Conservation (phyloP, 495 filamentous ascomycete species). For the Daldinia concentrica region DNA sequence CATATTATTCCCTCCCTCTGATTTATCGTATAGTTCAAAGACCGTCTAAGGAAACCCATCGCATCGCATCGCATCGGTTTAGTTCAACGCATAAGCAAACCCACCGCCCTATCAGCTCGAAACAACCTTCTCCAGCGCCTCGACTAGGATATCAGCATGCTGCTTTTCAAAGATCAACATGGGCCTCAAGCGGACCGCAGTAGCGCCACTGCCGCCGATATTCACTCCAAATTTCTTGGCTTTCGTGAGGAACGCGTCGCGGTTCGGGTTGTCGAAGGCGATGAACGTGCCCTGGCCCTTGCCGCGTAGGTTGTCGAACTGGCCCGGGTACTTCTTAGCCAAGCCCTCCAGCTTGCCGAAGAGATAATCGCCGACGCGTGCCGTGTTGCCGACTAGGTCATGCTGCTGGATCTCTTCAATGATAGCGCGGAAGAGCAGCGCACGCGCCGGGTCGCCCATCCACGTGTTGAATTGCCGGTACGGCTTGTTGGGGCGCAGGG, state of each 20-base stretch:
- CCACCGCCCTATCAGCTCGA: conserved; percentile 23
- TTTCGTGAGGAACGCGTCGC: conserved; percentile 85
- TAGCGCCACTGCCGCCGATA: conserved; percentile 86
- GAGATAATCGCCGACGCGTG: conserved; percentile 83
- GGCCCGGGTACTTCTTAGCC: conserved; percentile 76
- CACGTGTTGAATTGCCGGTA: conserved; percentile 99
- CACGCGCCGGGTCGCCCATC: conserved; percentile 97
- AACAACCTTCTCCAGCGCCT: conserved; percentile 76
- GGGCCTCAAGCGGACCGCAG: conserved; percentile 84
- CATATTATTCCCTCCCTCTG: background rate
- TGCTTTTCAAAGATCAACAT: conserved; percentile 97
- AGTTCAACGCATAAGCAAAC: background rate
- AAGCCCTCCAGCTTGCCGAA: conserved; percentile 75
- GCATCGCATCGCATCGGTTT: background rate
- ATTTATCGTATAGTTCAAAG: background rate
- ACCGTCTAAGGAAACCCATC: background rate
- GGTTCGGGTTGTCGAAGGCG: conserved; percentile 87
- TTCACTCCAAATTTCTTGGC: conserved; percentile 88
- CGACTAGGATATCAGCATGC: conserved; percentile 73
- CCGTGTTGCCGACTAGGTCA: conserved; percentile 83
- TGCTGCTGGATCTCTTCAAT: conserved; percentile 86
- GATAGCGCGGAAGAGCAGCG: conserved; percentile 91
- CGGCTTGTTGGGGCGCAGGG: conserved; percentile 95
- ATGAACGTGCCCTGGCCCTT: conserved; percentile 97
- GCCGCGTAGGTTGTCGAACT: conserved; percentile 90